A percentile compares a stretch with the other conserved stretches of the same genome.
Evolutionary conservation across 176 grass and related monocot species (phyloP).

Genomic region (Elymus sibiricus): DNA sequence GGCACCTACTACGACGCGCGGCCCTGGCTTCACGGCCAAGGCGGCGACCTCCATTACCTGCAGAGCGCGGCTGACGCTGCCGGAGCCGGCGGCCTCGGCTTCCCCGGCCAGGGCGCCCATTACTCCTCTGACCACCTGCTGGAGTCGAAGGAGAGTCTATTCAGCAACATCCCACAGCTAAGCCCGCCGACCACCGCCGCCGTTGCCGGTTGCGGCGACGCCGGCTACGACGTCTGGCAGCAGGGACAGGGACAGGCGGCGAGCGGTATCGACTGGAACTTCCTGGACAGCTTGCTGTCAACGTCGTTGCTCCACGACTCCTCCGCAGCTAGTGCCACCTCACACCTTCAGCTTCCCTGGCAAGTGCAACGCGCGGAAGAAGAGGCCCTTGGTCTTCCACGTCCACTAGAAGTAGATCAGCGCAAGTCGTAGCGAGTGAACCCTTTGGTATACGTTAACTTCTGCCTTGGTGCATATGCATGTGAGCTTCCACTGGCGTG

Average conservation of each 20-base stretch:
- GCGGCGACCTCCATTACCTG: slow-evolving; percentile 7
- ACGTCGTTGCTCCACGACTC: slow-evolving; percentile 43
- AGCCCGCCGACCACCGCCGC: neutral
- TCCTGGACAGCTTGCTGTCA: slow-evolving; percentile 58
- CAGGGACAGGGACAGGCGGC: neutral
- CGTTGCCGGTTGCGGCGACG: neutral
- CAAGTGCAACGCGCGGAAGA: no score
- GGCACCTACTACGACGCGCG: slow-evolving; percentile 20
- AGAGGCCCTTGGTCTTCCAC: no score
- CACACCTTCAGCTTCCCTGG: no score
- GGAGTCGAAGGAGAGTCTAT: slow-evolving; percentile 41
- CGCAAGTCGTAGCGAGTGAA: no score
- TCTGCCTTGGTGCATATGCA: no score
- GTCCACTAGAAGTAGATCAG: no score
- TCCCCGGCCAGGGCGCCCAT: neutral
- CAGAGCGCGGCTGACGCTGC: neutral
- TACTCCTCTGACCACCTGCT: neutral
- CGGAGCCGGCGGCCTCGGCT: neutral
- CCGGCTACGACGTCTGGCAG: neutral
- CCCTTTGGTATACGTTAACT: no score
- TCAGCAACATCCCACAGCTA: slow-evolving; percentile 29
- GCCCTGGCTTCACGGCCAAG: neutral
- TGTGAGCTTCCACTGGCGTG: no score
- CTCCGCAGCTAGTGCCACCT: no score
- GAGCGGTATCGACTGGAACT: slow-evolving; percentile 48